phyloP scores from a whole-genome alignment of 2,329 filamentous ascomycete species.

The Boeremia exigua region DNA sequence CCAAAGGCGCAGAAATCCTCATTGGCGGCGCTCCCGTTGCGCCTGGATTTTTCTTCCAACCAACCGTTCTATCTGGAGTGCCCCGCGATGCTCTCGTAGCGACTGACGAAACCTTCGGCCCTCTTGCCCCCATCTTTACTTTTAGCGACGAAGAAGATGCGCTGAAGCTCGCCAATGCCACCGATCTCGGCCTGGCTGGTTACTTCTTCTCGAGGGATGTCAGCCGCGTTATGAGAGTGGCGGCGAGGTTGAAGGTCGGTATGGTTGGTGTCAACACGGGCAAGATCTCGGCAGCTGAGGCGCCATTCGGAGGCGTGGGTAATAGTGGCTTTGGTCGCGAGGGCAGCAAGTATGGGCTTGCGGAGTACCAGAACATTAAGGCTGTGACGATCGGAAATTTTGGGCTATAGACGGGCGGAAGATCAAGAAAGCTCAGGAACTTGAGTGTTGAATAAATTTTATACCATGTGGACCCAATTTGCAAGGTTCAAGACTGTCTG shows the following conservation, averaged over 20 bases:
- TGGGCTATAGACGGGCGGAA: background rate
- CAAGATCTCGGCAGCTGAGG: background rate
- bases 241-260: constrained; percentile 20
- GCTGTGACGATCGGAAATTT: background rate
- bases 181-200: constrained; percentile 54
- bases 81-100: constrained; percentile 22
- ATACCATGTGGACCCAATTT: too few relatives aligned
- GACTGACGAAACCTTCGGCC: constrained; percentile 67
- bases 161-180: constrained; percentile 62
- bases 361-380: background rate
- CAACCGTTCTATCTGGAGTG: constrained; percentile 44
- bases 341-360: background rate
- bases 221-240: constrained; percentile 10
- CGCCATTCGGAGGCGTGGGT: background rate
- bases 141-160: constrained; percentile 69
- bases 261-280: constrained; percentile 37
- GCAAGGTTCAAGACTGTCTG: too few relatives aligned
- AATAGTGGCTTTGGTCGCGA: background rate
- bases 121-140: constrained; percentile 63
- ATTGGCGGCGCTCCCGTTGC: constrained; percentile 33
- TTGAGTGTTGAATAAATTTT: too few relatives aligned
- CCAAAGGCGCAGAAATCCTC: too few relatives aligned
- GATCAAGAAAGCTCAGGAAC: too few relatives aligned
- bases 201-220: constrained; percentile 18
- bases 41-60: constrained; percentile 49